Evolutionary conservation across 2,329 filamentous ascomycete species (phyloP), one percentile per base, ranked within the genome.

Genomic region (Xylariaceae sp.): DNA sequence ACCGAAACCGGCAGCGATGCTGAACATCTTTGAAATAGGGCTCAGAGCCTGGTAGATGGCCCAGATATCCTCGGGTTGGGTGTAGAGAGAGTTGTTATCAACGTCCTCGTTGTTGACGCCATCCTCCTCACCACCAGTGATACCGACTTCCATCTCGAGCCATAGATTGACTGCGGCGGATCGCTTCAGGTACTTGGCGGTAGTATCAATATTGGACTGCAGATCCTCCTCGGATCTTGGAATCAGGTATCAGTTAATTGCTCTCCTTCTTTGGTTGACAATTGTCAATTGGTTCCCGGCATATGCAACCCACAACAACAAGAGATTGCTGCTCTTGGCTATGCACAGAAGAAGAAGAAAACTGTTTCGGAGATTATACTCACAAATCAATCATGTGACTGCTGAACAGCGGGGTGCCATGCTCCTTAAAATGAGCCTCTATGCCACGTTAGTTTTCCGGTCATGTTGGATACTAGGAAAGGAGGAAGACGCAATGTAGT

Each of bases 31-130:
- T 67, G 89, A 94, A 82, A 98, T 92, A 68, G 90, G 82, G 65
- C 85, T 83, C 67, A 99, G 87, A 55, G 90, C 87, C 78, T 93
- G 87, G 84, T 94, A 90, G 81, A 97, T 96, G 73, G 88, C 84
- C 79, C 91, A 89, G 77, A 97, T 96, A 72, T 97, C 94, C 82
- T 96, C 92, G 67, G 94, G 94, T 81, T 99, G 95, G 44, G 94
- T 98, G 88, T 98, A 97, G 66, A 98, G 88, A 23, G 60, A 90
- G 84, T 90, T 90, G 87, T 97, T 97, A 85, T 97, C 93, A 68
- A 97, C 93, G 69, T 89, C 86, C 81, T 96, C 92, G 84, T 98
- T 98, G 89, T 97, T 96, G 77, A 98, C 93, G 79, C 94, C 94
- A 70, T 97, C 93, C 79, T 97, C 93, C 82, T 97, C 93, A 79